Conservation (phyloP, 768 basidiomycete species). For the Trametes punicea region DNA sequence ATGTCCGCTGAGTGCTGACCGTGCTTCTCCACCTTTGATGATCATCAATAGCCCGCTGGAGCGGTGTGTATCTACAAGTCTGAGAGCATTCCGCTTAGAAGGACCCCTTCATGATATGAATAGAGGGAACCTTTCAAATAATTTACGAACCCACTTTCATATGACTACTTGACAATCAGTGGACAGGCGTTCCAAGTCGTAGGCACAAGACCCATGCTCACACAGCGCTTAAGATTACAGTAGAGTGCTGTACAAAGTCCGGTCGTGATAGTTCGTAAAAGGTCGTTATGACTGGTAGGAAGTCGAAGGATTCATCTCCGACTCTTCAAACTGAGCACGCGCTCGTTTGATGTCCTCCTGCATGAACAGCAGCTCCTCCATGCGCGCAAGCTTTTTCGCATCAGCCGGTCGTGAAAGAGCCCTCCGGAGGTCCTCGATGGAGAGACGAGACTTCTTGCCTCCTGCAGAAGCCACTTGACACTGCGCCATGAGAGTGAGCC, state of each 20-base stretch:
- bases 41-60: no score
- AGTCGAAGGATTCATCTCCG: slow-evolving; percentile 44
- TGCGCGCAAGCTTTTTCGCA: slow-evolving; percentile 85
- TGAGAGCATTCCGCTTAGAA: no score
- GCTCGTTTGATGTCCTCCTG: slow-evolving; percentile 92
- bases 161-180: no score
- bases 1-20: background rate
- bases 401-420: slow-evolving; percentile 83
- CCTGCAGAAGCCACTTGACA: slow-evolving; percentile 72
- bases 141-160: no score
- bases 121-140: no score
- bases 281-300: slow-evolving; percentile 35
- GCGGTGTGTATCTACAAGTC: no score
- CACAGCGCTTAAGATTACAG: background rate
- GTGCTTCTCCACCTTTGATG: no score
- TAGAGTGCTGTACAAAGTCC: background rate
- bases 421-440: slow-evolving; percentile 82
- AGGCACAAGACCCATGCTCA: no score
- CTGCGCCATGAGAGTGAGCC: slow-evolving; percentile 33
- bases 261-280: background rate
- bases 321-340: slow-evolving; percentile 69
- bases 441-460: slow-evolving; percentile 68
- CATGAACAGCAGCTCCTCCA: slow-evolving; percentile 92
- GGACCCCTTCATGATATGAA: no score
- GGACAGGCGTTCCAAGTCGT: no score